A percentile compares a stretch with the other conserved stretches of the same genome.
phyloP scores from a whole-genome alignment of 1,284 basidiomycete genomes.

The Ceratobasidium sp. region DNA sequence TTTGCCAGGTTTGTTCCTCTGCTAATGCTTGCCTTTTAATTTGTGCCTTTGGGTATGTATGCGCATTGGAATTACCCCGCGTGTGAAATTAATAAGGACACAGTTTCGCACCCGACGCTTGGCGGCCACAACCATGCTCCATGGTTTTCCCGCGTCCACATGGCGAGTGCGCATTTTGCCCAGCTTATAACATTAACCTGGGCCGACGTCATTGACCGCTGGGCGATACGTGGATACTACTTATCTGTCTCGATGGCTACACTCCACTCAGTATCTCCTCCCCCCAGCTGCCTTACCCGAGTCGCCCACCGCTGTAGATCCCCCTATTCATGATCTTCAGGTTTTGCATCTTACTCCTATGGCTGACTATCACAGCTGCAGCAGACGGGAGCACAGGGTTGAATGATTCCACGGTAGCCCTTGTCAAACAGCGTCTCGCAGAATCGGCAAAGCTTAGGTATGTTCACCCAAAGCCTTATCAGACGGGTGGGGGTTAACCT shows the following conservation, averaged over 20 bases:
- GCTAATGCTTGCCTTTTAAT: too few relatives aligned
- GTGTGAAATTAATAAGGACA: too few relatives aligned
- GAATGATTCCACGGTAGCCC: conserved; percentile 23
- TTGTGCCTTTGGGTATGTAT: too few relatives aligned
- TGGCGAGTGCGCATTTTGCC: background rate
- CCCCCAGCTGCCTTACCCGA: background rate
- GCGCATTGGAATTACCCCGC: too few relatives aligned
- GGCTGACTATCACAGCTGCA: conserved; percentile 5
- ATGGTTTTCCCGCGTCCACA: background rate
- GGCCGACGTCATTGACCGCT: background rate
- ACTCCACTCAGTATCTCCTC: background rate
- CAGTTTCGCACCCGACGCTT: background rate
- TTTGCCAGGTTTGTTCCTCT: too few relatives aligned
- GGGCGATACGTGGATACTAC: background rate
- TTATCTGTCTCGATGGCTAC: too few relatives aligned
- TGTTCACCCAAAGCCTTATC: background rate
- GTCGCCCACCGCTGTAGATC: background rate
- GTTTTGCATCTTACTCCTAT: background rate
- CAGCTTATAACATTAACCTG: background rate
- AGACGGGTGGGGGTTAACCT: conserved; percentile 4
- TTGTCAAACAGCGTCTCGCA: conserved; percentile 35
- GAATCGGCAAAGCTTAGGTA: conserved; percentile 38
- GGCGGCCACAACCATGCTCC: background rate
- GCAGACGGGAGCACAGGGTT: conserved; percentile 39
- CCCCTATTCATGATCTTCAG: background rate